Base-by-base conservation (phyloP, 345 rosid species). In the Theobroma cacao region DNA sequence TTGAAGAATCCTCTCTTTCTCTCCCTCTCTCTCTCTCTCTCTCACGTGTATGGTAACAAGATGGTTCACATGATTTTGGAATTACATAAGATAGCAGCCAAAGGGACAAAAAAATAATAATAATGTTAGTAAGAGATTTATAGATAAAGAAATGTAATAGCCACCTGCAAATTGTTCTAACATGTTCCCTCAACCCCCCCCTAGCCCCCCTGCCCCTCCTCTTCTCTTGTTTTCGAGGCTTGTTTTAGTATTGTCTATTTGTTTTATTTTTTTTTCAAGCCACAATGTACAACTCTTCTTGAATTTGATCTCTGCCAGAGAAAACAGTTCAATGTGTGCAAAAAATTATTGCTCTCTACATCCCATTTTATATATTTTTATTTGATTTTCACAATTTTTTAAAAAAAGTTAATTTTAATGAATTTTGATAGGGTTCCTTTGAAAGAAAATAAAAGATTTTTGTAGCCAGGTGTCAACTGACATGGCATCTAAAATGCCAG, bases 11-110 rank as follows among this genome's bases (percentile, higher is more conserved):
- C 11, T 38, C 26, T 30, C 15, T 18, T 34, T 24, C 36, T 33
- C 22, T 75, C 41, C 43, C 33, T 26, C 30, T 64, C 50, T 65
- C 41, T 75, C 64, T 70, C 80, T 75, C 77, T 75, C 81, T 74
- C 74, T 80, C 79, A 81, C 84, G 84, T 55, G 83, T 33, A 7
- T 60, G 61, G 30, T 73, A 45, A 80, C 61, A 74, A 67, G 75
- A 48, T 74, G 77, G 83, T 85, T 87, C 83, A 85, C 83, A 80
- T 88, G 90, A 73, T 77, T 74, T 85, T 82, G 85, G 82, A 80
- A 74, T 78, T 83, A 81, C 81, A 82, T 65, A 18, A 56, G 82
- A 85, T 53, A 85, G 85, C 79, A 61, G 63, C 75, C 53, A 67
- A 77, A 77, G 47, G 63, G 61, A 15, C 30, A 50, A 36, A 36